phyloP scores from a whole-genome alignment of 2,329 filamentous ascomycete genomes.

The Orbilia quercus region DNA sequence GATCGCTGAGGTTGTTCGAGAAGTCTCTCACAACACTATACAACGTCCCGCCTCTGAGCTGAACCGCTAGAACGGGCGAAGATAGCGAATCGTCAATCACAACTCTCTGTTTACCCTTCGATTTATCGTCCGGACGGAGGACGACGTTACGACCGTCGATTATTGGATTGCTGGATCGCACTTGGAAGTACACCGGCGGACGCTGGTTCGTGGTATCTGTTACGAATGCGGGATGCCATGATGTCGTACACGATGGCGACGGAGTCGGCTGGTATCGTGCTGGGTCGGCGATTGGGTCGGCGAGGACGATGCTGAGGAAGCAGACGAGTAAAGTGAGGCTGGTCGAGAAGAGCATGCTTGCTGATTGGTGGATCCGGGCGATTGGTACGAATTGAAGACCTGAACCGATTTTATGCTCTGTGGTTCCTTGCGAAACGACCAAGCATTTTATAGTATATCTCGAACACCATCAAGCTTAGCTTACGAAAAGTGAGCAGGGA shows the following conservation, averaged over 20 bases:
- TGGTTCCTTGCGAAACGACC: too few relatives aligned
- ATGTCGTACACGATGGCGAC: conserved; percentile 43
- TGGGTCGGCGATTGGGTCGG: conserved; percentile 18
- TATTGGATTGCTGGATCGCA: conserved; percentile 34
- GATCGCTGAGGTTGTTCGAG: conserved; percentile 44
- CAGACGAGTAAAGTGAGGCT: conserved; percentile 7
- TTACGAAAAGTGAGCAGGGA: not conserved
- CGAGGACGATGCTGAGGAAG: conserved; percentile 6
- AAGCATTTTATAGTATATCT: too few relatives aligned
- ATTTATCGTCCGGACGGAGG: conserved; percentile 24
- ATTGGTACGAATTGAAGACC: too few relatives aligned
- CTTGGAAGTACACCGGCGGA: conserved; percentile 45
- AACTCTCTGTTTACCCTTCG: conserved; percentile 17
- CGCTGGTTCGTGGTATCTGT: conserved; percentile 51
- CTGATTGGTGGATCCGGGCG: too few relatives aligned
- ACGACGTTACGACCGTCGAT: conserved; percentile 54
- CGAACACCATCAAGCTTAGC: too few relatives aligned
- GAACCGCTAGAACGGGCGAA: conserved; percentile 38
- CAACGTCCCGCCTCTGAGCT: conserved; percentile 34
- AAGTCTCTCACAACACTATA: conserved; percentile 34
- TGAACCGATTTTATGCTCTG: too few relatives aligned
- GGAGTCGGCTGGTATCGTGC: conserved; percentile 11
- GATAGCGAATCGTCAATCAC: conserved; percentile 30
- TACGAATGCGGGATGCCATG: conserved; percentile 46
- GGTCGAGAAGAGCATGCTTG: conserved; percentile 8